These are phyloP conservation scores for Beauveria medogensis DNA, from an alignment of 2,329 filamentous ascomycete genomes.

Conservation along the genomic window DNA sequence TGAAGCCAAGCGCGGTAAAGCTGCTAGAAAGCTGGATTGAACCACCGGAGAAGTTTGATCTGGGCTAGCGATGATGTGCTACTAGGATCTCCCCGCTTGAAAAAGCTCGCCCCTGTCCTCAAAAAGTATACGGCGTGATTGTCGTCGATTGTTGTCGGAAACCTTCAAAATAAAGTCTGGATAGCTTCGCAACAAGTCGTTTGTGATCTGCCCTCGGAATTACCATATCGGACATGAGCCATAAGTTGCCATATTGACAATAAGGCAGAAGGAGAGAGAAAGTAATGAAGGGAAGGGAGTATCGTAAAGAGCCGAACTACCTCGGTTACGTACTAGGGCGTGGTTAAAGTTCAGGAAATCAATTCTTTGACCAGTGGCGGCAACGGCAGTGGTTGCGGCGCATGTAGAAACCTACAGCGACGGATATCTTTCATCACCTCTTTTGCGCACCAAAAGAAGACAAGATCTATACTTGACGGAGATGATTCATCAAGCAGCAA, in stretches of 20 bases:
- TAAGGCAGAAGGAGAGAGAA: neutral
- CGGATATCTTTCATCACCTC: neutral
- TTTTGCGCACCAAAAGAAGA: neutral
- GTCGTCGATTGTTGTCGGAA: neutral
- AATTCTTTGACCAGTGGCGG: neutral
- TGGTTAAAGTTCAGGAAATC: neutral
- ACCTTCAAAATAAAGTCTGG: too few relatives aligned
- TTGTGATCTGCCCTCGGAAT: neutral
- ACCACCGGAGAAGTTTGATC: neutral
- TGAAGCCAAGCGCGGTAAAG: neutral
- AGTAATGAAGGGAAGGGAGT: neutral
- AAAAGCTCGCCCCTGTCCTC: neutral
- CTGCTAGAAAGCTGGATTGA: neutral
- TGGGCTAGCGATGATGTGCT: conserved; percentile 1
- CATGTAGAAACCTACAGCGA: neutral
- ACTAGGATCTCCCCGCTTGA: conserved; percentile 6
- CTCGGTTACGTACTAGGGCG: neutral
- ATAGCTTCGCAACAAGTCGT: neutral
- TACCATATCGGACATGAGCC: too few relatives aligned
- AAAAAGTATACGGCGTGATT: neutral
- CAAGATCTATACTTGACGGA: neutral
- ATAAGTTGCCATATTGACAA: neutral
- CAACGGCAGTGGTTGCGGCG: neutral
- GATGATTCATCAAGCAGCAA: neutral
- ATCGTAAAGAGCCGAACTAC: neutral